Conservation (phyloP, 768 basidiomycete species). For the Termitomyces sp. region DNA sequence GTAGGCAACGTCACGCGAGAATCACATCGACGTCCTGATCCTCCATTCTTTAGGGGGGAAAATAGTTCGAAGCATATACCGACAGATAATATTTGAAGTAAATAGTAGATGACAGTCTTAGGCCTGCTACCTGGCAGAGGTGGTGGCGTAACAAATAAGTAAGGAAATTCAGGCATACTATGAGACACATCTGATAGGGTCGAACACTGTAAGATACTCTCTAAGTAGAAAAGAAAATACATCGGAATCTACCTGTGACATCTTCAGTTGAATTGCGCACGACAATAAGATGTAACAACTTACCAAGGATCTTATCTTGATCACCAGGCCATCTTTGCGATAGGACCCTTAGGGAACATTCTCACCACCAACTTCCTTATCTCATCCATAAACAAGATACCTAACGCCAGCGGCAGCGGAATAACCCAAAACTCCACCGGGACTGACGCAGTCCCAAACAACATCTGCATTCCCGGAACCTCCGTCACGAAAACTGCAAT, state of each 20-base stretch:
- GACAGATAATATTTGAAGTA: too few species aligned
- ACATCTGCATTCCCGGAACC: not conserved
- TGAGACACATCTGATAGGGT: too few species aligned
- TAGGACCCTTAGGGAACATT: not conserved
- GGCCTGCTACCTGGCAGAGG: too few species aligned
- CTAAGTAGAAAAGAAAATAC: not conserved
- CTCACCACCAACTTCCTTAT: not conserved
- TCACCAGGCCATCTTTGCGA: not conserved
- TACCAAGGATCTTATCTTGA: too few species aligned
- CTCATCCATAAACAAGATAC: not conserved
- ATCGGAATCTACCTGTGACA: not conserved
- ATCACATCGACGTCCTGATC: too few species aligned
- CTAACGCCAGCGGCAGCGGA: not conserved
- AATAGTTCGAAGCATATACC: too few species aligned
- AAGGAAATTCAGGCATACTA: too few species aligned
- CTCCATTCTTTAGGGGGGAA: too few species aligned
- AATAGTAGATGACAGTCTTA: too few species aligned
- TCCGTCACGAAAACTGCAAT: not conserved
- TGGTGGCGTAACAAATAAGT: too few species aligned
- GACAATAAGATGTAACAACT: not conserved
- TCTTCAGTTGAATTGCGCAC: too few species aligned
- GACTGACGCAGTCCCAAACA: not conserved
- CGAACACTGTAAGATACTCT: not conserved
- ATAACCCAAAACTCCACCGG: not conserved
- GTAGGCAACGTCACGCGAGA: too few species aligned